These are phyloP conservation scores for Elongisporangium anandrum DNA, from an alignment of 352 stramenopile genomes.

Conservation along the genomic window DNA sequence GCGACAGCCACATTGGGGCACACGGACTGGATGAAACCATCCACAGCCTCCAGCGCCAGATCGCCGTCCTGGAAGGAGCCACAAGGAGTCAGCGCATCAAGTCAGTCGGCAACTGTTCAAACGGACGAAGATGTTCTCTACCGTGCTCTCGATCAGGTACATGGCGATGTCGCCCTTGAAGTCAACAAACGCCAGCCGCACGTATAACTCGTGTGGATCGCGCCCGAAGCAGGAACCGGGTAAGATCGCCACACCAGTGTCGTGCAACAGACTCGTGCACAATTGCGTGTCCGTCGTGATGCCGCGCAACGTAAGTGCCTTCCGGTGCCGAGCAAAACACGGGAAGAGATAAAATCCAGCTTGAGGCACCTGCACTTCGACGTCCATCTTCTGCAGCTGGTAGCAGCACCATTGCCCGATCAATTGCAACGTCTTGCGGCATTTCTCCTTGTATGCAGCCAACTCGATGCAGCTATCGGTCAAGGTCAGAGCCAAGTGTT, in stretches of 20 bases:
- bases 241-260: conserved; percentile 83
- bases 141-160: conserved; percentile 86
- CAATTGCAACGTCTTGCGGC: conserved; percentile 75
- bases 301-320: conserved; percentile 50
- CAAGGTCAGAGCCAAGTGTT: conserved; percentile 12
- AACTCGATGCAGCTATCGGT: conserved; percentile 69
- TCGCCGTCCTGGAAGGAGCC: conserved; percentile 48
- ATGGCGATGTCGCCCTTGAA: conserved; percentile 87
- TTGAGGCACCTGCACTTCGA: conserved; percentile 70
- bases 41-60: conserved; percentile 59
- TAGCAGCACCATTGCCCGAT: conserved; percentile 81
- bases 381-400: conserved; percentile 81
- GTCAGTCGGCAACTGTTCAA: not conserved
- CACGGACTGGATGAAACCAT: conserved; percentile 86
- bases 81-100: conserved; percentile 1
- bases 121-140: conserved; percentile 10
- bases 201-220: conserved; percentile 69
- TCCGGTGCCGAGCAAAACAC: conserved; percentile 69
- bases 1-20: conserved; percentile 83
- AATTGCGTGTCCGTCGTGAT: conserved; percentile 72
- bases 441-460: conserved; percentile 75
- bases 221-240: conserved; percentile 82
- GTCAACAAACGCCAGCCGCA: conserved; percentile 81
- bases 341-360: conserved; percentile 86
- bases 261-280: conserved; percentile 70